phyloP scores from a whole-genome alignment of 225 moss, liverwort and hornwort genomes.

The Bryoerythrophyllum caledonicum region DNA sequence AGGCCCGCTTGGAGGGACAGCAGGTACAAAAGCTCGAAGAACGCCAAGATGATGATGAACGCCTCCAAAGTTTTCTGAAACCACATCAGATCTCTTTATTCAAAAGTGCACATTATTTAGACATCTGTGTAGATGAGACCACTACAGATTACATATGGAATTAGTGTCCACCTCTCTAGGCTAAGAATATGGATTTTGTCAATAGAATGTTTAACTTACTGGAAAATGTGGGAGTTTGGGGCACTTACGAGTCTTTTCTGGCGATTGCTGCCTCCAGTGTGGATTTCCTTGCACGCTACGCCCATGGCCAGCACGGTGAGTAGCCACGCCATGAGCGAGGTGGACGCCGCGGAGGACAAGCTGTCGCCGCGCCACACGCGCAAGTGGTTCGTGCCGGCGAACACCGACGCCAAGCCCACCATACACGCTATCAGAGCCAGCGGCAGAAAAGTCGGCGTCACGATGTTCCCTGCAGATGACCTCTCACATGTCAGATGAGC shows the following conservation, averaged over 20 bases:
- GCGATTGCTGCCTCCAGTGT: conserved; percentile 24
- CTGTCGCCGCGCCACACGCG: conserved; percentile 33
- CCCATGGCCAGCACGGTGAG: conserved; percentile 38
- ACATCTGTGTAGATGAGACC: no score
- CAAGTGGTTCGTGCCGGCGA: conserved; percentile 36
- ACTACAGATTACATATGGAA: no score
- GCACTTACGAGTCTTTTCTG: conserved; percentile 24
- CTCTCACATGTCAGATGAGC: background rate
- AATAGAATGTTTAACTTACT: no score
- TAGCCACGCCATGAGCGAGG: conserved; percentile 29
- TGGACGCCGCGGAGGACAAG: conserved; percentile 34
- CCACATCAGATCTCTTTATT: background rate
- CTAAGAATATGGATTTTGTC: no score
- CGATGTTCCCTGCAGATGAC: conserved; percentile 11
- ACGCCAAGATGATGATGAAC: conserved; percentile 32
- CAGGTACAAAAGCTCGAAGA: conserved; percentile 36
- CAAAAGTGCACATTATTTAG: background rate
- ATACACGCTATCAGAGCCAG: conserved; percentile 31
- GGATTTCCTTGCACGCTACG: conserved; percentile 35
- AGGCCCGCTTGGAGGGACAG: conserved; percentile 31
- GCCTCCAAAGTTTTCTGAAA: conserved; percentile 29
- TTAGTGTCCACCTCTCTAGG: no score
- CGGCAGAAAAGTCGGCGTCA: conserved; percentile 26
- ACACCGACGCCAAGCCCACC: conserved; percentile 31
- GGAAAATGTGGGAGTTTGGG: background rate